Base-by-base conservation (phyloP, 495 filamentous ascomycete species). In the Annulohypoxylon maeteangense region DNA sequence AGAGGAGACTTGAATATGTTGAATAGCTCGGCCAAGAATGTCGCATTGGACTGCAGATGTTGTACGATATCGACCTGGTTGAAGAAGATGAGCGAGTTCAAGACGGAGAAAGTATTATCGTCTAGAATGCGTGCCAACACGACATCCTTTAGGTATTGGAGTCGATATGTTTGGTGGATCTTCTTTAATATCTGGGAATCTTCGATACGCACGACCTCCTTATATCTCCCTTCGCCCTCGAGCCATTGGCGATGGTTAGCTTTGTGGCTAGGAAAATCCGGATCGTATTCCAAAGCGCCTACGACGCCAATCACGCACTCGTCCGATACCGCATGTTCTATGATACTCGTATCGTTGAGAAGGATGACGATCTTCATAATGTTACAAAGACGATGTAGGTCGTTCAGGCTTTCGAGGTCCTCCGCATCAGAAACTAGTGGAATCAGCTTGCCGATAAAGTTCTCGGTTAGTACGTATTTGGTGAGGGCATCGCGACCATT, bases 111-210 rank as follows among this genome's bases (percentile, higher is more conserved):
- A 29, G 95, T 99, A 62, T 95, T 95, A 76, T 99, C 95, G 79
- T 99, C 95, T 42, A 99, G 85, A 65, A 98, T 98, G 51, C 95
- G 90, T 23, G 95, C 95, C 44, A 99, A 86, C 4, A 99, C 95
- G 56, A 99, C 95, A 73, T 99, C 95, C 79, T 98, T 99, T n/a
- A 99, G 84, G 77, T 99, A 99, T 75, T 97, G 95, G 18, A 99
- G 81, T 56, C 95, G 92, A 83, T 96, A 99, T 1, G 95, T 98
- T 78, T 91, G 90, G 71, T 97, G 94, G 36, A 99, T 99, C 84
- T 98, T 98, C 74, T 88, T 90, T 70, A 89, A 88, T 64, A 98
- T 92, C 14, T 87, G 78, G 11, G 87, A 83, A 62, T 97, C 92
- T 71, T 93, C 90, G 64, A 98, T 97, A 45, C 87, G 91, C 8